phyloP scores from a whole-genome alignment of 2,329 filamentous ascomycete genomes.

The Camillea tinctor region DNA sequence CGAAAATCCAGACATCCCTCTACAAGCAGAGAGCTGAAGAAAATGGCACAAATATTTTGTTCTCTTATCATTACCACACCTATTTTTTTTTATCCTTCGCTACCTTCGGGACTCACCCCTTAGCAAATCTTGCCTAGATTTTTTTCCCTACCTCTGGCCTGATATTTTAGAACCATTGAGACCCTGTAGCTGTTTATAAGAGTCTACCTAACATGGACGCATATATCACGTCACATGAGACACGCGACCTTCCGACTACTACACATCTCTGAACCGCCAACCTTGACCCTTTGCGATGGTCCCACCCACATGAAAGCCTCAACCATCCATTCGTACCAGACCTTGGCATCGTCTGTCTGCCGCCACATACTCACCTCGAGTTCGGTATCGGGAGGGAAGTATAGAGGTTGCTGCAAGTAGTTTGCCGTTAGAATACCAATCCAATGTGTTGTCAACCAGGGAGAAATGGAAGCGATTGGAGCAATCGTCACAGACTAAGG shows the following conservation, averaged over 20 bases:
- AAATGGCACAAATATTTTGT: neutral
- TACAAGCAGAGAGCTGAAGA: neutral
- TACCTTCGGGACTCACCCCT: neutral
- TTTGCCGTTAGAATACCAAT: neutral
- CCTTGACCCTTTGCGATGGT: slow-evolving; percentile 60
- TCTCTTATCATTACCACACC: neutral
- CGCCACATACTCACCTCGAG: slow-evolving; percentile 93
- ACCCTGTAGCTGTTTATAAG: neutral
- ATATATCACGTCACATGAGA: slow-evolving; percentile 55
- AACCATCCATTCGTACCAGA: slow-evolving; percentile 98
- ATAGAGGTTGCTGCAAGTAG: slow-evolving; percentile 68
- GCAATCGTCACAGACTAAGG: no score
- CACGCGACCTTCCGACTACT: slow-evolving; percentile 70
- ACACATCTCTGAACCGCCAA: slow-evolving; percentile 65
- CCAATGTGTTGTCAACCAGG: neutral
- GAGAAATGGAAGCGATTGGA: neutral
- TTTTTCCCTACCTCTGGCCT: neutral
- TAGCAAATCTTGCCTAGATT: neutral
- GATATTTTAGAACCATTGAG: neutral
- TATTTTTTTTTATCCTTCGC: no score
- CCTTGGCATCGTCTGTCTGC: slow-evolving; percentile 89
- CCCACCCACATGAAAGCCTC: slow-evolving; percentile 73
- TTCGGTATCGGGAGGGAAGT: slow-evolving; percentile 80
- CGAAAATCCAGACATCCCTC: neutral
- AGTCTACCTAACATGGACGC: neutral